Evolutionary conservation across 768 basidiomycete species (phyloP), one percentile per base, ranked within the genome.

Genomic region (Lentinula edodes): DNA sequence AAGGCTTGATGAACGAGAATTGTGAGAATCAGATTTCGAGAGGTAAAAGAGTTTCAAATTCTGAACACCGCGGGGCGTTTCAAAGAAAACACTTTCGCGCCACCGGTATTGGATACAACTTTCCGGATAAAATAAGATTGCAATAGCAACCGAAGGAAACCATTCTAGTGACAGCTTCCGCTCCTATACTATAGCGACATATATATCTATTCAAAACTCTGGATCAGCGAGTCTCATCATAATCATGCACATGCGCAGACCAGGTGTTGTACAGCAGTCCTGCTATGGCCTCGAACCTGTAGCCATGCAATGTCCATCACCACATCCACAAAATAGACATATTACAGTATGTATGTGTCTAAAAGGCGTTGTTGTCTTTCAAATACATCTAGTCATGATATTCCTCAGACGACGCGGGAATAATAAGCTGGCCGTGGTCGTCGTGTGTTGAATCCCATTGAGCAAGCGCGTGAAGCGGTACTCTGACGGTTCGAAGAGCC

Each of bases 381-480:
- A 23, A 35, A 52, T 52, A n/a, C 12, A 13, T 32, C 20, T 23
- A 23, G 32, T 52, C 51, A 16, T 52, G 51, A 52, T 52, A 52
- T 12, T 35, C 35, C 58, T 60, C 35, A 50, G 46, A 5, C 58
- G 48, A 36, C 3, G 51, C n/a, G 51, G 28, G 51, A 52, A 15
- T 13, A 52, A 52, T 52, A 36, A 7, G 46, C 23, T 46, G 48
- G 34, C 43, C 58, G 20, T 28, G 72, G 35, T 73, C 71, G 39
- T 74, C 67, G 60, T 74, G 73, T 2, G 70, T 74, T 7, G 72
- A 71, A 64, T 76, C 73, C 74, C 74, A 76, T 43, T 73, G 67
- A 2, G 66, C 70, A 12, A 76, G 42, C 56, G 73, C 65, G 43
- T 58, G 61, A 56, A 72, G 69, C 1, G 71, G 71, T 0, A 75